Evolutionary conservation across 768 basidiomycete genomes (phyloP).

Genomic region (Cyclocybe cylindracea): DNA sequence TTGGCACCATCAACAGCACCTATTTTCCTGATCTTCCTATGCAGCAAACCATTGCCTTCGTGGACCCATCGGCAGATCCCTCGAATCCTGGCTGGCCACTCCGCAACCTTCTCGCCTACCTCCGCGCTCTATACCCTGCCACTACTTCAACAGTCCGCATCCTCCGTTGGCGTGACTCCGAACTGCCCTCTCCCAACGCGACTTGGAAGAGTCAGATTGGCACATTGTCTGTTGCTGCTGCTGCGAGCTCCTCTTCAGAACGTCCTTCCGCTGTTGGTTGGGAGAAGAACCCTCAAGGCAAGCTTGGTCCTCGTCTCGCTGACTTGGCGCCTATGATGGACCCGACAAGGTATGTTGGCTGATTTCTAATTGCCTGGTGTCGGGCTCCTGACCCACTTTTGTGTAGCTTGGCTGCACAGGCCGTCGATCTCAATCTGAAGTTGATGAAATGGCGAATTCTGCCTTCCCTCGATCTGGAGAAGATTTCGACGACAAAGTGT

Average conservation of each 20-base stretch:
- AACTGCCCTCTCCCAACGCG: slow-evolving; percentile 38
- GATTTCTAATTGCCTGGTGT: background rate
- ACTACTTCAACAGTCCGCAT: slow-evolving; percentile 55
- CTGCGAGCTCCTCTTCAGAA: slow-evolving; percentile 4
- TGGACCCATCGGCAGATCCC: slow-evolving; percentile 83
- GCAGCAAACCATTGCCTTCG: slow-evolving; percentile 57
- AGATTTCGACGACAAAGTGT: slow-evolving; percentile 77
- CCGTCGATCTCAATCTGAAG: slow-evolving; percentile 96
- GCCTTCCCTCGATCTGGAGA: slow-evolving; percentile 86
- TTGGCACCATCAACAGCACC: background rate
- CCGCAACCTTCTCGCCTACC: slow-evolving; percentile 86
- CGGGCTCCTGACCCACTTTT: background rate
- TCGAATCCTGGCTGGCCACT: slow-evolving; percentile 89
- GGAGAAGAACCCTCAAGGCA: slow-evolving; percentile 91
- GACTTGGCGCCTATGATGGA: slow-evolving; percentile 98
- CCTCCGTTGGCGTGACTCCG: slow-evolving; percentile 76
- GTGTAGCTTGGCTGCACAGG: slow-evolving; percentile 86
- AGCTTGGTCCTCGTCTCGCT: slow-evolving; percentile 83
- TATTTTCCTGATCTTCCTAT: background rate
- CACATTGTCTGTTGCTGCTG: slow-evolving; percentile 36
- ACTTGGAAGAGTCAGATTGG: slow-evolving; percentile 70
- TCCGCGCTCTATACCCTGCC: slow-evolving; percentile 59
- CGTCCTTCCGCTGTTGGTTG: slow-evolving; percentile 83
- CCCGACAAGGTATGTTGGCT: slow-evolving; percentile 60
- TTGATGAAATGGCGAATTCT: slow-evolving; percentile 98